A percentile compares a stretch with the other conserved stretches of the same genome.
Conservation (phyloP, 331 rosid species). For the Malus hybrid region DNA sequence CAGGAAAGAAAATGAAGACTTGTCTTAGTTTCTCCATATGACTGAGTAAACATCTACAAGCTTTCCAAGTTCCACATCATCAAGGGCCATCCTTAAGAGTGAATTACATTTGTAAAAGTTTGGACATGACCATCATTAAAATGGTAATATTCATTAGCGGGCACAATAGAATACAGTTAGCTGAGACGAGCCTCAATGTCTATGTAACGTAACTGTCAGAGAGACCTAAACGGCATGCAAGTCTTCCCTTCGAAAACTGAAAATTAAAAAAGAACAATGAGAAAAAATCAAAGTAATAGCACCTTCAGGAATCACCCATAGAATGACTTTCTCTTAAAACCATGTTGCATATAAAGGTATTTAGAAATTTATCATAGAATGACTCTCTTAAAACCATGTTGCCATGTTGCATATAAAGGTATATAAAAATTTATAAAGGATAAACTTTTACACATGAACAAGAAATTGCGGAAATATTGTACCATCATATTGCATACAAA, state of each 20-base stretch:
- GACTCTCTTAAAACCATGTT: neutral
- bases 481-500: conserved; percentile 1
- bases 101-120: neutral
- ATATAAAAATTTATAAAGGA: too few relatives aligned
- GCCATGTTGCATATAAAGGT: neutral
- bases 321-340: too few relatives aligned
- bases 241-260: neutral
- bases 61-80: neutral
- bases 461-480: neutral
- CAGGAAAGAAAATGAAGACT: neutral
- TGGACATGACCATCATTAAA: neutral
- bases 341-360: too few relatives aligned
- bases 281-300: neutral
- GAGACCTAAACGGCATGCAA: neutral
- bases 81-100: neutral
- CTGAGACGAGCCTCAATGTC: neutral
- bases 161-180: neutral
- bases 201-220: neutral
- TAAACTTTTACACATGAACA: too few relatives aligned
- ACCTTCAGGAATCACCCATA: neutral
- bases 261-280: neutral
- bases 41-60: neutral
- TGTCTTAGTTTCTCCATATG: neutral
- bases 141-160: neutral
- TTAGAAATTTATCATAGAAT: too few relatives aligned